Evolutionary conservation across 805 yeast genomes (phyloP).

Genomic region (Tetrapisispora taiwanensis): DNA sequence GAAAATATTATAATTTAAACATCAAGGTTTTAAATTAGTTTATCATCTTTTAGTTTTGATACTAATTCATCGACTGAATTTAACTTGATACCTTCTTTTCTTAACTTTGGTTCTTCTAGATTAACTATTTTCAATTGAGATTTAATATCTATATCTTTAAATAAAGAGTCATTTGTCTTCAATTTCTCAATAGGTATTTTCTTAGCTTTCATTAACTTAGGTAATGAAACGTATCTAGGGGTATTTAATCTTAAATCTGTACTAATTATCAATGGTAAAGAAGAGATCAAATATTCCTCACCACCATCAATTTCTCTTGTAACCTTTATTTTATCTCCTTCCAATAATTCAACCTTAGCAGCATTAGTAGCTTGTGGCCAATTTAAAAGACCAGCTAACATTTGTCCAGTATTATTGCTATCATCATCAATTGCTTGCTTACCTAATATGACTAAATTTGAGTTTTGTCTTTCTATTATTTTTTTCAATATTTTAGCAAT

Average conservation of each 20-base stretch:
- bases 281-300: conserved; percentile 66
- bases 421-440: conserved; percentile 97
- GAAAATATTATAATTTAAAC: no score
- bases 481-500: conserved; percentile 79
- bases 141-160: conserved; percentile 49
- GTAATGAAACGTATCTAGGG: conserved; percentile 92
- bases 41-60: conserved; percentile 55
- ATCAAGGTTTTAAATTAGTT: conserved; percentile 1
- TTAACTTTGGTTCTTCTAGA: conserved; percentile 77
- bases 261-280: conserved; percentile 77
- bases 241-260: conserved; percentile 90
- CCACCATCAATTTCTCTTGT: conserved; percentile 96
- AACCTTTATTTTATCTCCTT: conserved; percentile 49
- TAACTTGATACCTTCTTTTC: conserved; percentile 76
- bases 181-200: conserved; percentile 78
- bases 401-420: conserved; percentile 90
- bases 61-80: conserved; percentile 74
- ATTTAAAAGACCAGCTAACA: conserved; percentile 82
- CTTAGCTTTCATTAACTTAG: conserved; percentile 97
- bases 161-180: conserved; percentile 39
- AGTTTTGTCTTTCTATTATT: conserved; percentile 56
- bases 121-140: conserved; percentile 58
- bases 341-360: conserved; percentile 60
- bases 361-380: conserved; percentile 99
- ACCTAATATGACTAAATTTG: conserved; percentile 81